Base-by-base conservation (phyloP, 176 grass and related monocot species). In the Alloteropsis semialata region DNA sequence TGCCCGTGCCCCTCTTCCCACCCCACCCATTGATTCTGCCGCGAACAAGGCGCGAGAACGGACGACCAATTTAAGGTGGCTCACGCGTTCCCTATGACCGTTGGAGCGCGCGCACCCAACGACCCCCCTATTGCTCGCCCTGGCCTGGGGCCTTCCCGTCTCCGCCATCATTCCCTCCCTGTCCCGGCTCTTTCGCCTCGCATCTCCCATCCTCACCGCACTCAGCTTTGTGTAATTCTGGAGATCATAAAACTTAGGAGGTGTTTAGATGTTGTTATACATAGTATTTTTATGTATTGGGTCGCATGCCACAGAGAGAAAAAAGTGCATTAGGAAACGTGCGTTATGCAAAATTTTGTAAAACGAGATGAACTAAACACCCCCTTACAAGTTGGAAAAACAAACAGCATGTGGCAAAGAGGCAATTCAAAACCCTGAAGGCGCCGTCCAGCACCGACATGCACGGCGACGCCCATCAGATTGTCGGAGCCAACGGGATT, bases 71-170 rank as follows among this genome's bases (percentile, higher is more conserved):
- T 80, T 74, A 86, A 57, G 56, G 32, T 45, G 45, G 25, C 37
- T 87, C 77, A 87, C 77, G 77, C 38, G 69, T 81, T 81, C 68
- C 59, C 19, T 36, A 12, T 80, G 84, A 80, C 25, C 1, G 70
- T 75, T 75, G 70, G 69, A 48, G 50, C 74, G 74, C 82, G 74
- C 75, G 64, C 51, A 61, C 62, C 50, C 73, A 70, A 85, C 51
- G 1, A 49, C 64, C 51, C 4, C 29, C 22, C 0, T 37, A n/a
- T n/a, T n/a, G n/a, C n/a, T n/a, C n/a, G 9, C 15, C 22, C 5
- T 34, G 19, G 9, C 8, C 64, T n/a, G 64, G 64, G 38, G 21
- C 10, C 39, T 55, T n/a, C n/a, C 48, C 78, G 16, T 42, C 45
- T 16, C 55, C 75, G 75, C 9, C 10, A 45, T 28, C n/a, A 27